A percentile compares a stretch with the other conserved stretches of the same genome.
These are phyloP conservation scores for Tetracladium maxilliforme DNA, from an alignment of 2,329 filamentous ascomycete species.

Conservation along the genomic window DNA sequence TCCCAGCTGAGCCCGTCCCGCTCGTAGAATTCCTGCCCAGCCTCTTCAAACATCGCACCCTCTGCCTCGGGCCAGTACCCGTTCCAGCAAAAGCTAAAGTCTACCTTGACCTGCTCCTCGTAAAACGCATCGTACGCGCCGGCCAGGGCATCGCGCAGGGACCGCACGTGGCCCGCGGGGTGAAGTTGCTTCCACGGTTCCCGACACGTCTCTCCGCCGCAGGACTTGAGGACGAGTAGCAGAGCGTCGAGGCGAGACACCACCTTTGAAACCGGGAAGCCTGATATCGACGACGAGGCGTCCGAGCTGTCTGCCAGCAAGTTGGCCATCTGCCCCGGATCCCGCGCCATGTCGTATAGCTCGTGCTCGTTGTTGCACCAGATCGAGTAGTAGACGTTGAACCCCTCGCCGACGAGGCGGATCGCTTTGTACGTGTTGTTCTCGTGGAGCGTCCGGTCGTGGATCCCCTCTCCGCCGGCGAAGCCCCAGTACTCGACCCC, in stretches of 20 bases:
- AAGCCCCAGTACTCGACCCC: constrained; percentile 24
- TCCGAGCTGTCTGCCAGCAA: too few species aligned
- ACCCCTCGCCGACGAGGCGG: constrained; percentile 26
- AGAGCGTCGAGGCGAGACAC: constrained; percentile 39
- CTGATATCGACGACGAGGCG: too few species aligned
- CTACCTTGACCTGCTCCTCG: too few species aligned
- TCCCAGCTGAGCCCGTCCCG: too few species aligned
- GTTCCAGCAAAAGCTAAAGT: too few species aligned
- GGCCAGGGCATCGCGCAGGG: constrained; percentile 32
- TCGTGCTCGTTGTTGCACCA: constrained; percentile 58
- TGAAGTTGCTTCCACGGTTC: constrained; percentile 42
- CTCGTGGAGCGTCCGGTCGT: constrained; percentile 5
- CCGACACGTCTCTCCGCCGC: constrained; percentile 34
- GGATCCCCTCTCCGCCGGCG: constrained; percentile 3
- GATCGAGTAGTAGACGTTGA: constrained; percentile 50
- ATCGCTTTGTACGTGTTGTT: constrained; percentile 36
- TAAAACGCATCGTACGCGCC: constrained; percentile 38
- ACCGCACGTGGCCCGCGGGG: constrained; percentile 33
- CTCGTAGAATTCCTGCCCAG: too few species aligned
- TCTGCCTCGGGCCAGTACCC: too few species aligned
- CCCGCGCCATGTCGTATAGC: constrained; percentile 49
- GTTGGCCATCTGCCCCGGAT: too few species aligned
- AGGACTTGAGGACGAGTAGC: constrained; percentile 45
- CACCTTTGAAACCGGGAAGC: constrained; percentile 21
- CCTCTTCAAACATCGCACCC: too few species aligned